phyloP scores from a whole-genome alignment of 2,329 filamentous ascomycete species.

The Penicillium expansum region DNA sequence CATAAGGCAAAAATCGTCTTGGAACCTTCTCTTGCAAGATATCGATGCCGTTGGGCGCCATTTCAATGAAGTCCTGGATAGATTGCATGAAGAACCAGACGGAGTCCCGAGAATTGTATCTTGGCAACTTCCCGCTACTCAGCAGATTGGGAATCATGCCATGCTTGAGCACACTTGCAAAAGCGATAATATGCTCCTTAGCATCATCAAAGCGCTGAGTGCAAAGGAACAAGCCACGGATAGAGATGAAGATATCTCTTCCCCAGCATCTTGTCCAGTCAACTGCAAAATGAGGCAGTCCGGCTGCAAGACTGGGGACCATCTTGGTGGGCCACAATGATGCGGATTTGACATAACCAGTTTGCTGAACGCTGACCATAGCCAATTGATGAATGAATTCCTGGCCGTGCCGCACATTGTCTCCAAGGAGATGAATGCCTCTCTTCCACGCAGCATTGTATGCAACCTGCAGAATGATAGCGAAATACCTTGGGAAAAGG shows the following conservation, averaged over 20 bases:
- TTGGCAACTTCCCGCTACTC: conserved; percentile 76
- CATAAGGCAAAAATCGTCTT: conserved; percentile 87
- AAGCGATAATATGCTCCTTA: conserved; percentile 89
- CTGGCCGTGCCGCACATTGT: conserved; percentile 75
- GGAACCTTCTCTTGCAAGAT: conserved; percentile 75
- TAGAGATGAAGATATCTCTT: conserved; percentile 92
- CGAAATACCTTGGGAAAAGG: conserved; percentile 89
- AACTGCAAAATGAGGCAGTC: conserved; percentile 87
- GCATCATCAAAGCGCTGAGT: conserved; percentile 87
- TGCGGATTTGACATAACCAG: conserved; percentile 82
- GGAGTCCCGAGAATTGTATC: conserved; percentile 95
- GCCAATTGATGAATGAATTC: conserved; percentile 84
- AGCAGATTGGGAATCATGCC: conserved; percentile 97
- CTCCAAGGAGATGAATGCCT: conserved; percentile 73
- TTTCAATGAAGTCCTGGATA: conserved; percentile 85
- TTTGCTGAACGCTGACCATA: conserved; percentile 89
- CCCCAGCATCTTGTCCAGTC: conserved; percentile 98
- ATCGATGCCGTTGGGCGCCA: conserved; percentile 71
- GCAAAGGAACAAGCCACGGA: conserved; percentile 85
- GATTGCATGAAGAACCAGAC: conserved; percentile 98
- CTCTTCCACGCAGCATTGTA: conserved; percentile 81
- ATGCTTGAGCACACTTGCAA: conserved; percentile 94
- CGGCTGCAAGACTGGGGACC: conserved; percentile 85
- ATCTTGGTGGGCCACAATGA: conserved; percentile 83
- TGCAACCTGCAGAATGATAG: conserved; percentile 79